Percentiles rank a stretch among this genome's conserved stretches.
These are phyloP conservation scores for Komagataella ulmi DNA, from an alignment of 805 yeast species.

Conservation along the genomic window DNA sequence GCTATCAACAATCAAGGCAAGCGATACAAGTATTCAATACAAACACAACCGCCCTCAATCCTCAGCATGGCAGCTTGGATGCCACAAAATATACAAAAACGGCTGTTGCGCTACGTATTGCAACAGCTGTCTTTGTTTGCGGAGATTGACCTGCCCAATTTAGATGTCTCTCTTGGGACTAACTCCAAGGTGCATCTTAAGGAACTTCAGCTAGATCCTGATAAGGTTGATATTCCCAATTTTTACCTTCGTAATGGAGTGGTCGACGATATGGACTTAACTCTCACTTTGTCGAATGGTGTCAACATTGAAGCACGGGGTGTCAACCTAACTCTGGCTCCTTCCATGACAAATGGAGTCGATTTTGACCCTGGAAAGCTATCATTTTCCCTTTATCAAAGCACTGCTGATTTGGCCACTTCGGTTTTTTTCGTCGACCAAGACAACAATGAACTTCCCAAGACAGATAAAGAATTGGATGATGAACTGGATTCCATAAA, in stretches of 20 bases:
- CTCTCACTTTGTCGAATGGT: conserved; percentile 59
- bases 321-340: conserved; percentile 34
- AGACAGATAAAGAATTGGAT: conserved; percentile 15
- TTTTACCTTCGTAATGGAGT: conserved; percentile 48
- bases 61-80: conserved; percentile 33
- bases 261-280: conserved; percentile 38
- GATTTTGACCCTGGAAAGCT: conserved; percentile 8
- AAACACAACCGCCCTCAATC: not conserved
- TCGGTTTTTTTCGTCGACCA: conserved; percentile 33
- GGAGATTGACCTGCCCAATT: conserved; percentile 64
- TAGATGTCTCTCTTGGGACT: conserved; percentile 67
- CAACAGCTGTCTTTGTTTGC: conserved; percentile 76
- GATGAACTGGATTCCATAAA: conserved; percentile 19
- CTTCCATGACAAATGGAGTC: conserved; percentile 6
- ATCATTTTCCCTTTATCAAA: conserved; percentile 47
- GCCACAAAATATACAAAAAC: conserved; percentile 75
- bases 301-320: conserved; percentile 47
- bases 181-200: conserved; percentile 32
- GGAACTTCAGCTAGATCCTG: conserved; percentile 62
- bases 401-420: conserved; percentile 63
- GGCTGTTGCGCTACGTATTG: conserved; percentile 66
- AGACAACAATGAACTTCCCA: conserved; percentile 7
- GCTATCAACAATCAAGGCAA: not conserved
- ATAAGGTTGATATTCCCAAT: conserved; percentile 55
- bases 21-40: not conserved